Evolutionary conservation across 768 basidiomycete genomes (phyloP).

Genomic region (Serendipita sp.): DNA sequence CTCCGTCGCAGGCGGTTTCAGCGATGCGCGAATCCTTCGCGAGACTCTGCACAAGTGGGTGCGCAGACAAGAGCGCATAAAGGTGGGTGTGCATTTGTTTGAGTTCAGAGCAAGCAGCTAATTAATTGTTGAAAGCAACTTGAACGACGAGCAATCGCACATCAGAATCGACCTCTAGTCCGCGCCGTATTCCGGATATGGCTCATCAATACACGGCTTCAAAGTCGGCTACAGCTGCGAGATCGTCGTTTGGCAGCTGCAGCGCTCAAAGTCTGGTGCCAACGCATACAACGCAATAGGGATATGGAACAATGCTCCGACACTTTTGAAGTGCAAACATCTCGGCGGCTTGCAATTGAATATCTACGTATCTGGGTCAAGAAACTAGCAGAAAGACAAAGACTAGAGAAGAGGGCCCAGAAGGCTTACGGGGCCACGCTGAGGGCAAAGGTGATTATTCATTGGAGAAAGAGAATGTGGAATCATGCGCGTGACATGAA

Average conservation of each 20-base stretch:
- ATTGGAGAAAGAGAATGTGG: conserved; percentile 43
- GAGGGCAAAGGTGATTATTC: conserved; percentile 22
- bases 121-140: background rate
- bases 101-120: background rate
- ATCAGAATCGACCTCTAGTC: background rate
- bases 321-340: background rate
- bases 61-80: background rate
- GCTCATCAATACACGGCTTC: background rate
- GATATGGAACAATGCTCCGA: background rate
- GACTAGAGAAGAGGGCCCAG: background rate
- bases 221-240: background rate
- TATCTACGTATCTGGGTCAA: background rate
- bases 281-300: background rate
- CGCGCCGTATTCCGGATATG: background rate
- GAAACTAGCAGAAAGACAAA: background rate
- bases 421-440: background rate
- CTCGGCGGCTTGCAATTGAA: background rate
- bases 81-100: background rate
- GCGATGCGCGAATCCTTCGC: background rate
- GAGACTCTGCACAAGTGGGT: background rate
- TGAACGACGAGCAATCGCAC: conserved; percentile 1
- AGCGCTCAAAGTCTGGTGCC: background rate
- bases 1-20: background rate
- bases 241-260: background rate
- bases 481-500: conserved; percentile 32